Evolutionary conservation across 2,329 filamentous ascomycete genomes (phyloP).

Genomic region (Elsinoe batatas): DNA sequence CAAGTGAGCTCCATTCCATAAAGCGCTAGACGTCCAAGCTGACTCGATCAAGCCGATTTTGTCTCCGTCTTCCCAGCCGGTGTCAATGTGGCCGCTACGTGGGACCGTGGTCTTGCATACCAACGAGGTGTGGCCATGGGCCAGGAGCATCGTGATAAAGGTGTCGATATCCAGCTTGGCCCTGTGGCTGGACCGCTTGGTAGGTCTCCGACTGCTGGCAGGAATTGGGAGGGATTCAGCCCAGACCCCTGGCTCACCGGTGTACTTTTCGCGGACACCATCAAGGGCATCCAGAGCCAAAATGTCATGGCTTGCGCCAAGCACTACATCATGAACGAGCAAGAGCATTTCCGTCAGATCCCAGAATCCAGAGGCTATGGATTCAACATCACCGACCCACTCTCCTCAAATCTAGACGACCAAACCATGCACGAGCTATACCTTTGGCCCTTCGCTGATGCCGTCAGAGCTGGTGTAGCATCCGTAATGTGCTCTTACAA

Average conservation of each 20-base stretch:
- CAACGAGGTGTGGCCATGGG: conserved; percentile 29
- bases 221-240: conserved; percentile 35
- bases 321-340: conserved; percentile 53
- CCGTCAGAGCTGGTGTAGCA: conserved; percentile 46
- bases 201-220: conserved; percentile 31
- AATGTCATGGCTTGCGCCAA: conserved; percentile 36
- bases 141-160: conserved; percentile 25
- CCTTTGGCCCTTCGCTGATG: conserved; percentile 56
- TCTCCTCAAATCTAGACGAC: conserved; percentile 55
- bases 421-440: conserved; percentile 43
- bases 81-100: conserved; percentile 27
- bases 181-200: conserved; percentile 36
- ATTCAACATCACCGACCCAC: conserved; percentile 41
- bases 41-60: conserved; percentile 12
- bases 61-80: conserved; percentile 28
- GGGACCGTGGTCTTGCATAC: conserved; percentile 36
- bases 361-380: conserved; percentile 25
- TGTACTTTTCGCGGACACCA: conserved; percentile 31
- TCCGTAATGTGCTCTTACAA: conserved; percentile 54
- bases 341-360: conserved; percentile 40
- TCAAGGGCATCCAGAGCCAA: conserved; percentile 32
- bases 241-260: conserved; percentile 38
- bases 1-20: conserved; percentile 10
- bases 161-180: conserved; percentile 35
- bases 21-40: neutral